Conservation (phyloP, 768 basidiomycete species). For the Kwoniella europaea region DNA sequence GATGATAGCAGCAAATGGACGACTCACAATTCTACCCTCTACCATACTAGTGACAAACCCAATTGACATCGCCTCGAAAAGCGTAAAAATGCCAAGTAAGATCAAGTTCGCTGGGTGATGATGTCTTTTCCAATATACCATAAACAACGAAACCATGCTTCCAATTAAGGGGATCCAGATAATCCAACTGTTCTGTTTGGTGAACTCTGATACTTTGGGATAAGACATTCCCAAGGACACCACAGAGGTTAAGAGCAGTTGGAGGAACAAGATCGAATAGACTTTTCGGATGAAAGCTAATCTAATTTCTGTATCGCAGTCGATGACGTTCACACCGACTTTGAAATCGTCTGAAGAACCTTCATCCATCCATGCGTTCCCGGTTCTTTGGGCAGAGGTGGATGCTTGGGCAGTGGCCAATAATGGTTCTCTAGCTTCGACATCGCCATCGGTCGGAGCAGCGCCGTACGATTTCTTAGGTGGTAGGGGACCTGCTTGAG, state of each 20-base stretch:
- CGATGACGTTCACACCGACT: slow-evolving; percentile 53
- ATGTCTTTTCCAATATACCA: slow-evolving; percentile 92
- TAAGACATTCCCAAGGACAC: slow-evolving; percentile 75
- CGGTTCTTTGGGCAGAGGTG: slow-evolving; percentile 26
- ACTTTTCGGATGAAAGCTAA: slow-evolving; percentile 81
- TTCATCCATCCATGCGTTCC: slow-evolving; percentile 61
- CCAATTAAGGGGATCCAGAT: slow-evolving; percentile 61
- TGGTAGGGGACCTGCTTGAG: slow-evolving; percentile 22
- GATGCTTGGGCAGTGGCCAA: slow-evolving; percentile 24
- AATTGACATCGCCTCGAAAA: slow-evolving; percentile 86
- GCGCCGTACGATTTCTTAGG: slow-evolving; percentile 49
- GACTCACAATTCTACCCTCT: slow-evolving; percentile 53
- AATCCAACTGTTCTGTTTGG: slow-evolving; percentile 75
- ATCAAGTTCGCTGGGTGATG: slow-evolving; percentile 85
- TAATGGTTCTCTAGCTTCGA: slow-evolving; percentile 25
- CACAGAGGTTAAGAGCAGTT: slow-evolving; percentile 71
- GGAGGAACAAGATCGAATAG: slow-evolving; percentile 63
- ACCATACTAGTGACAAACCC: slow-evolving; percentile 72
- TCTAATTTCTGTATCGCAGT: slow-evolving; percentile 68
- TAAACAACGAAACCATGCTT: slow-evolving; percentile 75
- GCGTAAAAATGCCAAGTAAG: slow-evolving; percentile 82
- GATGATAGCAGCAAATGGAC: slow-evolving; percentile 38
- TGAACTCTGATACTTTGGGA: slow-evolving; percentile 71
- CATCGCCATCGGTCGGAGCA: slow-evolving; percentile 16
- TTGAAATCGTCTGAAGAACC: slow-evolving; percentile 84